Percentiles rank a stretch among this genome's conserved stretches.
Evolutionary conservation across 345 rosid genomes (phyloP).

Genomic region (Eucalyptus microcorys): DNA sequence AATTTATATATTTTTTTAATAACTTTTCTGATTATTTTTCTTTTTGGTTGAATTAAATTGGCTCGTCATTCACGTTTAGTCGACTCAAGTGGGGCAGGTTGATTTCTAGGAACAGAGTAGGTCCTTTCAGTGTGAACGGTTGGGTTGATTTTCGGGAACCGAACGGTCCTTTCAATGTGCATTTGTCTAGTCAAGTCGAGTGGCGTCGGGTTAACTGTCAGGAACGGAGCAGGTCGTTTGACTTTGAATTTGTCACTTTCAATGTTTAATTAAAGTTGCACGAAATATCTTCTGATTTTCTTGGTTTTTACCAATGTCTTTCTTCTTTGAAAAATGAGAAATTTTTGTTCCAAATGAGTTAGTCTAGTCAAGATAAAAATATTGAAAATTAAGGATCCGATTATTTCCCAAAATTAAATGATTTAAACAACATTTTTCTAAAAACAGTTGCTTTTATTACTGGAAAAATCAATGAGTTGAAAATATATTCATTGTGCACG

Average conservation of each 20-base stretch:
- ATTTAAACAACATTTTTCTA: too few species aligned
- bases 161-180: too few species aligned
- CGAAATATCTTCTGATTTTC: neutral
- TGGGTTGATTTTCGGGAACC: too few species aligned
- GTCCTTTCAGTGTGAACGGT: too few species aligned
- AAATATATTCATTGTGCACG: too few species aligned
- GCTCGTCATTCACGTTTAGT: neutral
- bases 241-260: neutral
- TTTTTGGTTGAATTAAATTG: too few species aligned
- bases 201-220: neutral
- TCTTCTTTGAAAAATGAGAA: neutral
- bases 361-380: too few species aligned
- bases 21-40: too few species aligned
- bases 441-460: too few species aligned
- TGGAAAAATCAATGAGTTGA: too few species aligned
- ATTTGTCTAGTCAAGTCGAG: neutral
- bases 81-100: neutral
- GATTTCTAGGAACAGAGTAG: neutral
- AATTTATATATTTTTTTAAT: too few species aligned
- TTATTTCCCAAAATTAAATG: too few species aligned
- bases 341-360: neutral
- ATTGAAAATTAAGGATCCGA: neutral
- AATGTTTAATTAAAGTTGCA: neutral
- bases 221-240: neutral
- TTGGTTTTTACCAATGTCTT: accelerated